Percentiles rank a stretch among this genome's conserved stretches.
phyloP scores from a whole-genome alignment of 169 alveolate genomes.

The Plasmodium vivax region DNA sequence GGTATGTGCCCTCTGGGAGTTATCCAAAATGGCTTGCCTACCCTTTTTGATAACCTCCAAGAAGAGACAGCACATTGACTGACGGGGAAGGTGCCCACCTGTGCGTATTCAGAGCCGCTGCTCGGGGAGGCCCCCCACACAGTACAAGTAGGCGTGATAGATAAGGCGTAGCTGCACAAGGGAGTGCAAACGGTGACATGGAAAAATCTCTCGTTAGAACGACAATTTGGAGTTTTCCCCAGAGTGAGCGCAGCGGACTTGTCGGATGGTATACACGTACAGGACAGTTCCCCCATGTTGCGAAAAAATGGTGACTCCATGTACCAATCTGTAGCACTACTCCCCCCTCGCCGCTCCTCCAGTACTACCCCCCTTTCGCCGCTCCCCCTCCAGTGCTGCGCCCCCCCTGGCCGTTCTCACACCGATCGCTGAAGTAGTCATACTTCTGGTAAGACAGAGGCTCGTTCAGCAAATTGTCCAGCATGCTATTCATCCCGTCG shows the following conservation, averaged over 20 bases:
- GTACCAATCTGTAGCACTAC: background rate
- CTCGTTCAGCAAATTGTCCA: conserved; percentile 48
- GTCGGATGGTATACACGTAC: background rate
- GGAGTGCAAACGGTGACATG: background rate
- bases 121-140: background rate
- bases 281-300: background rate
- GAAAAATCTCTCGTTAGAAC: background rate
- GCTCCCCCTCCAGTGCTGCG: too few relatives aligned
- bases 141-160: background rate
- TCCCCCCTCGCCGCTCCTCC: too few relatives aligned
- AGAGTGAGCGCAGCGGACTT: background rate
- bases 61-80: background rate
- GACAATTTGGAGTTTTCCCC: background rate
- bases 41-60: background rate
- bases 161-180: background rate
- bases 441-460: conserved; percentile 56
- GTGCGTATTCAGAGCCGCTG: background rate
- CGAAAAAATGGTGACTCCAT: background rate
- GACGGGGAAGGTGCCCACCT: background rate
- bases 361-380: too few relatives aligned
- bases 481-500: conserved; percentile 57
- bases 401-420: background rate
- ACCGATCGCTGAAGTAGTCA: conserved; percentile 42
- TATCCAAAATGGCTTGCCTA: background rate
- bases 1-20: background rate